Evolutionary conservation across 2,329 filamentous ascomycete species (phyloP).

Genomic region (Colletotrichum sp.): DNA sequence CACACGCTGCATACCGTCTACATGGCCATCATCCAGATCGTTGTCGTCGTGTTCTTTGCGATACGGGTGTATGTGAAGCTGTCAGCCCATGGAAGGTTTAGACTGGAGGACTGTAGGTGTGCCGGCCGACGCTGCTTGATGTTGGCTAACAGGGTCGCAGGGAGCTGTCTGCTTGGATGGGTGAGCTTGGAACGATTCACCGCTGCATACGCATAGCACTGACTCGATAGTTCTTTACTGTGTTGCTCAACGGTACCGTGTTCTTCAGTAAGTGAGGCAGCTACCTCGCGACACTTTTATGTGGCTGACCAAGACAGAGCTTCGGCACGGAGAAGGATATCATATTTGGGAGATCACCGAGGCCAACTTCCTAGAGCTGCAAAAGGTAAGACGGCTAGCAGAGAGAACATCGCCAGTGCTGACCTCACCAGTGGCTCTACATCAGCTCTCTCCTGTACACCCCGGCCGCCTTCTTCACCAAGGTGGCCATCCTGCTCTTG

Average conservation of each 20-base stretch:
- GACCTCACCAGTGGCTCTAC: slow-evolving; percentile 28
- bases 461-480: slow-evolving; percentile 33
- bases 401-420: not conserved
- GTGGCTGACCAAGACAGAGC: not conserved
- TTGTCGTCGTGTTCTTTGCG: slow-evolving; percentile 8
- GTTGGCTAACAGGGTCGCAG: not conserved
- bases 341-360: slow-evolving; percentile 13
- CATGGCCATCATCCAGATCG: not conserved
- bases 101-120: slow-evolving; percentile 15
- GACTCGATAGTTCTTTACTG: slow-evolving; percentile 7
- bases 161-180: slow-evolving; percentile 17
- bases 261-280: slow-evolving; percentile 9
- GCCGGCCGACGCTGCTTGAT: not conserved
- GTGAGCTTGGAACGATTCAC: not conserved
- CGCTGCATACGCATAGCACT: not conserved
- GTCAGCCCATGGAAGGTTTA: slow-evolving; percentile 2
- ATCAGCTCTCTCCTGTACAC: slow-evolving; percentile 31
- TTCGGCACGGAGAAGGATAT: slow-evolving; percentile 2
- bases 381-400: not conserved
- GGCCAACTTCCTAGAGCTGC: not conserved
- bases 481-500: slow-evolving; percentile 33
- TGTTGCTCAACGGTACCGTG: slow-evolving; percentile 2
- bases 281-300: not conserved
- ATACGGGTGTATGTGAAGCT: slow-evolving; percentile 13
- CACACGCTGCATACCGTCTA: not conserved